phyloP scores from a whole-genome alignment of 2,329 filamentous ascomycete species.

The Nothopassalora personata region DNA sequence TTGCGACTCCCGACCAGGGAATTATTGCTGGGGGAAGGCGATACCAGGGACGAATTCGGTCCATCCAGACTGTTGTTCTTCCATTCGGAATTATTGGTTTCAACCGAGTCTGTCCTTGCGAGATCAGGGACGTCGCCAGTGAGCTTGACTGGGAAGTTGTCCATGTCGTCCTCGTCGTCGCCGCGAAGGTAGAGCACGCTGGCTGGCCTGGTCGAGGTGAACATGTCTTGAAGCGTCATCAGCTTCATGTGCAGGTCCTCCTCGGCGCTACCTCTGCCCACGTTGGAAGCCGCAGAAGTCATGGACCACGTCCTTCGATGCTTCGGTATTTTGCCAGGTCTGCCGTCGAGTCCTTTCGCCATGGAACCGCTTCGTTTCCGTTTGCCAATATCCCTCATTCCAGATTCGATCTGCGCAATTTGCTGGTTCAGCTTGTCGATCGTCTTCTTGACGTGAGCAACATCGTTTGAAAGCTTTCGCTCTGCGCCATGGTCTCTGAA shows the following conservation, averaged over 20 bases:
- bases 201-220: constrained; percentile 72
- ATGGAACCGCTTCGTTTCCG: constrained; percentile 54
- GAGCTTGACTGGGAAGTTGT: constrained; percentile 69
- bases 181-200: constrained; percentile 74
- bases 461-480: constrained; percentile 88
- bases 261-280: constrained; percentile 42
- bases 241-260: constrained; percentile 77
- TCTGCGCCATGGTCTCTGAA: constrained; percentile 96
- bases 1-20: constrained; percentile 39
- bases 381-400: constrained; percentile 56
- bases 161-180: constrained; percentile 72
- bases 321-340: constrained; percentile 78
- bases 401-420: constrained; percentile 67
- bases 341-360: constrained; percentile 44
- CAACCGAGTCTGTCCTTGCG: constrained; percentile 45
- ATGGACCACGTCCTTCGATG: constrained; percentile 95
- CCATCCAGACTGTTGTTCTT: constrained; percentile 46
- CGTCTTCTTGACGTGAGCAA: constrained; percentile 90
- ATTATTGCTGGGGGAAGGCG: constrained; percentile 45
- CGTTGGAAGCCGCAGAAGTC: constrained; percentile 58
- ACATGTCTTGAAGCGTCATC: constrained; percentile 78
- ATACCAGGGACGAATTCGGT: constrained; percentile 49
- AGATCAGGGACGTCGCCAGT: constrained; percentile 60
- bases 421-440: constrained; percentile 96
- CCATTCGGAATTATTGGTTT: constrained; percentile 42